Percentiles rank a stretch among this genome's conserved stretches.
Evolutionary conservation across 2,329 filamentous ascomycete genomes (phyloP).

Genomic region (Trichoderma afroharzianum): DNA sequence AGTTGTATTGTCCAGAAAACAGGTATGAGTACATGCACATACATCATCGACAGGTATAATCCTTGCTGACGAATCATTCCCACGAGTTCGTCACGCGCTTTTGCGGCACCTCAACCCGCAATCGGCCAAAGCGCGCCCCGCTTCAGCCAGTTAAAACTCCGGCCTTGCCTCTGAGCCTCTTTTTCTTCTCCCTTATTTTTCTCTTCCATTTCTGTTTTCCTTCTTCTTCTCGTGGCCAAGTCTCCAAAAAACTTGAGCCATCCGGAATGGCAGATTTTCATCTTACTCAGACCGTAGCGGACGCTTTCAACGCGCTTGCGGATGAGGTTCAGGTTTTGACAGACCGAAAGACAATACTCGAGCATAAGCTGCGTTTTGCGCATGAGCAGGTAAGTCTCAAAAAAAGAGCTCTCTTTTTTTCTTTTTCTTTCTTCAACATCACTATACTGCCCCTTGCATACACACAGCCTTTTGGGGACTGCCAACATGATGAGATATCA

Average conservation of each 20-base stretch:
- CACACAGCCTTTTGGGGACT: not conserved
- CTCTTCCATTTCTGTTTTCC: conserved; percentile 20
- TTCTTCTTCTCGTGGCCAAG: conserved; percentile 17
- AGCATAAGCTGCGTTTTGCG: conserved; percentile 64
- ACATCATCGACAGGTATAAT: not conserved
- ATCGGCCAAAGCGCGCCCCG: conserved; percentile 14
- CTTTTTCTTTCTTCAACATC: conserved; percentile 5
- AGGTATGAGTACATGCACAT: not conserved
- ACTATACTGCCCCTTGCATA: not conserved
- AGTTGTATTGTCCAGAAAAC: not conserved
- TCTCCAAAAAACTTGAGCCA: conserved; percentile 6
- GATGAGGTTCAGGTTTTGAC: conserved; percentile 62
- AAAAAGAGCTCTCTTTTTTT: conserved; percentile 11
- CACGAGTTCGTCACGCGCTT: not conserved
- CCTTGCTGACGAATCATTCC: conserved; percentile 15
- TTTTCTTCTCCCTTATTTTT: conserved; percentile 21
- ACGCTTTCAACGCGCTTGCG: conserved; percentile 62
- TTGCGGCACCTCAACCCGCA: not conserved
- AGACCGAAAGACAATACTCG: conserved; percentile 61
- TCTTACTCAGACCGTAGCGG: conserved; percentile 54
- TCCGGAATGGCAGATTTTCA: conserved; percentile 37
- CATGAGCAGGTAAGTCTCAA: conserved; percentile 60
- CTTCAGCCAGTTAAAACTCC: conserved; percentile 17
- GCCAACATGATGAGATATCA: conserved; percentile 40
- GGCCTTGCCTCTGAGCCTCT: conserved; percentile 16